These are phyloP conservation scores for Fusarium camptoceras DNA, from an alignment of 2,329 filamentous ascomycete genomes.

Conservation along the genomic window DNA sequence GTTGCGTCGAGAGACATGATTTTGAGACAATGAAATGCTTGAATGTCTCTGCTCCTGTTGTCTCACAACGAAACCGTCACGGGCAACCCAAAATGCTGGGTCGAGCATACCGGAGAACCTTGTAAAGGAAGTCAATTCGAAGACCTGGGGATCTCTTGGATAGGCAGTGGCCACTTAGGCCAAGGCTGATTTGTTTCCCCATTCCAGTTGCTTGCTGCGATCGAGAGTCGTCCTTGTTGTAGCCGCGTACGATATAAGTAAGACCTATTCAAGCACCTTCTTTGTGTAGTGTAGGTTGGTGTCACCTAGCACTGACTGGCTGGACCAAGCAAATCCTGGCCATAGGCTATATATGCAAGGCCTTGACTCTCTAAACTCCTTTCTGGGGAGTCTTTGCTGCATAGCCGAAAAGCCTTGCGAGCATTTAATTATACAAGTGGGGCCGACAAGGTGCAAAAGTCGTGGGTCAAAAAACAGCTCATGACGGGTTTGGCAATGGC, in stretches of 20 bases:
- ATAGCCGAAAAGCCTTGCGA: constrained; percentile 16
- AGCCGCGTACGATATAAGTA: background rate
- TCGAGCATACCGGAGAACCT: constrained; percentile 23
- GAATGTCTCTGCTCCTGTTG: constrained; percentile 12
- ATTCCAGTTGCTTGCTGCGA: constrained; percentile 21
- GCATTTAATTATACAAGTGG: constrained; percentile 34
- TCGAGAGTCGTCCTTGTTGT: constrained; percentile 8
- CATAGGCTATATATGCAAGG: constrained; percentile 2
- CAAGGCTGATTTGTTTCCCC: constrained; percentile 17
- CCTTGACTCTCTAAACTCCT: constrained; percentile 11
- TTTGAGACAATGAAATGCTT: background rate
- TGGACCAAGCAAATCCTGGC: background rate
- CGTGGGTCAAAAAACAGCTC: constrained; percentile 38
- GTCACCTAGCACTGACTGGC: background rate
- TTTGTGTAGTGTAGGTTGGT: background rate
- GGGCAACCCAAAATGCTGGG: constrained; percentile 13
- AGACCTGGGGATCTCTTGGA: constrained; percentile 13
- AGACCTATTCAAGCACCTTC: background rate
- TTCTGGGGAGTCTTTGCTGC: constrained; percentile 1
- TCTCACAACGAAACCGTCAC: constrained; percentile 17
- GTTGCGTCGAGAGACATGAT: background rate
- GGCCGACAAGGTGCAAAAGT: constrained; percentile 22
- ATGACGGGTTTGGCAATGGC: constrained; percentile 19
- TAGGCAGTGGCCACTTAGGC: constrained; percentile 22
- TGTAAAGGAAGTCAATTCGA: constrained; percentile 31